phyloP scores from a whole-genome alignment of 805 yeast species.

The Metschnikowia kofuensis region DNA sequence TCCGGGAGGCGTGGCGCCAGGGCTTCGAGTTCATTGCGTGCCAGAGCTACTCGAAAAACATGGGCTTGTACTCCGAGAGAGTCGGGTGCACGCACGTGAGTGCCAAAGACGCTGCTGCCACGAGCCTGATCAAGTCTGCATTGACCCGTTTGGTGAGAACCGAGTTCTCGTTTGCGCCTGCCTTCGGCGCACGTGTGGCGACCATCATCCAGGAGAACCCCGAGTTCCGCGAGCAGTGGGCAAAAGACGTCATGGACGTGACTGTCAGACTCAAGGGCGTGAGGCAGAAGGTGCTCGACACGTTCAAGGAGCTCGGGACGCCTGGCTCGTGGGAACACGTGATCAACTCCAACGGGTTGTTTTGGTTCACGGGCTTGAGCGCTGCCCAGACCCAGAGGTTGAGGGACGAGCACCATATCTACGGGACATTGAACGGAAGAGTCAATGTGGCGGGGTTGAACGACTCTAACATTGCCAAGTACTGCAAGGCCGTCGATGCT shows the following conservation, averaged over 20 bases:
- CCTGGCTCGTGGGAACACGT: conserved; percentile 45
- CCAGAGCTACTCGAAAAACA: conserved; percentile 40
- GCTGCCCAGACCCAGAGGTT: conserved; percentile 31
- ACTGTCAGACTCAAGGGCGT: conserved; percentile 30
- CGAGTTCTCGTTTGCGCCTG: conserved; percentile 47
- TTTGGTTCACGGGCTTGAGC: conserved; percentile 44
- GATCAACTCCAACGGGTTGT: conserved; percentile 38
- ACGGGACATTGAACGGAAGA: conserved; percentile 38
- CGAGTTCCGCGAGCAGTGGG: conserved; percentile 30
- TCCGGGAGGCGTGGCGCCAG: conserved; percentile 31
- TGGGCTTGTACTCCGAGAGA: conserved; percentile 42
- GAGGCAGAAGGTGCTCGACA: conserved; percentile 28
- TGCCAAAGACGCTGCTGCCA: conserved; percentile 7
- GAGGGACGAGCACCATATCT: conserved; percentile 35
- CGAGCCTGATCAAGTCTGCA: conserved; percentile 21
- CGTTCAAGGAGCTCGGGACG: conserved; percentile 32
- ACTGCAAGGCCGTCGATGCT: conserved; percentile 35
- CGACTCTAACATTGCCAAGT: conserved; percentile 34
- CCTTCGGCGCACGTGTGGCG: conserved; percentile 45
- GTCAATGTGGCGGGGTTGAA: conserved; percentile 46
- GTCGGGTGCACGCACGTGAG: conserved; percentile 36
- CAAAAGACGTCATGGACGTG: conserved; percentile 30
- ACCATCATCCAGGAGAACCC: conserved; percentile 27
- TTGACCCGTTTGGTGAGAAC: conserved; percentile 34
- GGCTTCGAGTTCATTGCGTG: conserved; percentile 25